These are phyloP conservation scores for Rhizoctonia solani DNA, from an alignment of 1,284 basidiomycete species.

Conservation along the genomic window DNA sequence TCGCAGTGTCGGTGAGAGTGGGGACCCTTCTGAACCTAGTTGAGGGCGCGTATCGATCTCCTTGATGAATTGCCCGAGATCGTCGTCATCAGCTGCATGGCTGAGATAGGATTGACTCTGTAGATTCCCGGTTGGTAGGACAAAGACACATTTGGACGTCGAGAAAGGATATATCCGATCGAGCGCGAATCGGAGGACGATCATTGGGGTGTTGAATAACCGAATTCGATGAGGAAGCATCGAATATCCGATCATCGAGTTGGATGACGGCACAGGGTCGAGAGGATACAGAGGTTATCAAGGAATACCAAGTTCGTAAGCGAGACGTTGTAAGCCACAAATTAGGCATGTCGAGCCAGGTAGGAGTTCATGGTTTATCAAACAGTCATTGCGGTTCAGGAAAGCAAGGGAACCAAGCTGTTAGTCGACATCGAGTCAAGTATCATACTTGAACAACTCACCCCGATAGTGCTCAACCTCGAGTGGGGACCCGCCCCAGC, in stretches of 20 bases:
- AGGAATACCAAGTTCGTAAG: background rate
- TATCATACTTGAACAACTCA: background rate
- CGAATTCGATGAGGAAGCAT: background rate
- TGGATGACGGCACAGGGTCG: background rate
- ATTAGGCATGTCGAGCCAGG: background rate
- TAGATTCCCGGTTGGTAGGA: background rate
- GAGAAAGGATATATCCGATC: background rate
- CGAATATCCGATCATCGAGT: background rate
- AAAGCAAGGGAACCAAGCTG: too few species aligned
- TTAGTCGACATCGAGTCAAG: background rate
- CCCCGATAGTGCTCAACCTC: constrained; percentile 25
- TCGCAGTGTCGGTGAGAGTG: background rate
- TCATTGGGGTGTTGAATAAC: background rate
- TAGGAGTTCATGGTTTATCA: background rate
- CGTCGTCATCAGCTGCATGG: constrained; percentile 14
- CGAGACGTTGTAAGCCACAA: background rate
- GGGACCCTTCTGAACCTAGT: constrained; percentile 8
- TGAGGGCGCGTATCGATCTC: constrained; percentile 17
- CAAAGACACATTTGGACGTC: background rate
- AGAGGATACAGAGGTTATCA: background rate
- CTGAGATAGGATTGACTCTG: constrained; percentile 27
- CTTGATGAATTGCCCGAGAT: background rate
- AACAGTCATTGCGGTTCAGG: too few species aligned
- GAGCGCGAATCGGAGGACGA: background rate
- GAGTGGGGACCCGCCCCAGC: background rate